phyloP scores from a whole-genome alignment of 805 yeast genomes.

The Debaryomyces hansenii region DNA sequence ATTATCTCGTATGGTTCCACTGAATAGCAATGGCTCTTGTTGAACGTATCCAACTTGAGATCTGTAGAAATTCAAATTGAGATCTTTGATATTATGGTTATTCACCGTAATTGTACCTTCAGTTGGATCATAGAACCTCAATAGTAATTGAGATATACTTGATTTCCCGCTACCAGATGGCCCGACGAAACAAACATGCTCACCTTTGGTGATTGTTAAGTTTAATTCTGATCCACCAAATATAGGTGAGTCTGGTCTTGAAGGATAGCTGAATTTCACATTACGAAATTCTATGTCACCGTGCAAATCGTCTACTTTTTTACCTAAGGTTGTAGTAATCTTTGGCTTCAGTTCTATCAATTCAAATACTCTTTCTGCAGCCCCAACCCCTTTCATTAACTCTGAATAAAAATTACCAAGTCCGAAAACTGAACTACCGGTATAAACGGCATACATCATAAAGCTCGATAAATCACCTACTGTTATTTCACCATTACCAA shows the following conservation, averaged over 20 bases:
- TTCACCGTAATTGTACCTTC: conserved; percentile 67
- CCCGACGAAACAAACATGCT: conserved; percentile 90
- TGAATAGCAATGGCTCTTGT: conserved; percentile 87
- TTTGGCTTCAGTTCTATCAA: conserved; percentile 74
- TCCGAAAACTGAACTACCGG: conserved; percentile 92
- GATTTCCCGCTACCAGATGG: conserved; percentile 98
- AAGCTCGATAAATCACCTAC: conserved; percentile 90
- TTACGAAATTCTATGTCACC: conserved; percentile 64
- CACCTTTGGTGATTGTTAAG: conserved; percentile 70
- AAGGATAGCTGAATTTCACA: conserved; percentile 77
- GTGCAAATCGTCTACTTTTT: conserved; percentile 38
- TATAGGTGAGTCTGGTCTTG: conserved; percentile 69
- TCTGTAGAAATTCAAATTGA: conserved; percentile 73
- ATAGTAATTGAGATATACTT: conserved; percentile 74
- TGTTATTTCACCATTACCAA: conserved; percentile 69
- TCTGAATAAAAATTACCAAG: conserved; percentile 89
- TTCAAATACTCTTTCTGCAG: conserved; percentile 89
- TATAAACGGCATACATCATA: conserved; percentile 92
- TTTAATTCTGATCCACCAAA: conserved; percentile 51
- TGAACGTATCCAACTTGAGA: conserved; percentile 83
- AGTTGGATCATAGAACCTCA: conserved; percentile 81
- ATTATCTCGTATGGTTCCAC: conserved; percentile 83
- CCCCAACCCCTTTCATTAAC: conserved; percentile 96
- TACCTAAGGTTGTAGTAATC: conserved; percentile 68
- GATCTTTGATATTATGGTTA: conserved; percentile 57